These are phyloP conservation scores for Melaleuca alternifolia DNA, from an alignment of 345 rosid species.

Conservation along the genomic window DNA sequence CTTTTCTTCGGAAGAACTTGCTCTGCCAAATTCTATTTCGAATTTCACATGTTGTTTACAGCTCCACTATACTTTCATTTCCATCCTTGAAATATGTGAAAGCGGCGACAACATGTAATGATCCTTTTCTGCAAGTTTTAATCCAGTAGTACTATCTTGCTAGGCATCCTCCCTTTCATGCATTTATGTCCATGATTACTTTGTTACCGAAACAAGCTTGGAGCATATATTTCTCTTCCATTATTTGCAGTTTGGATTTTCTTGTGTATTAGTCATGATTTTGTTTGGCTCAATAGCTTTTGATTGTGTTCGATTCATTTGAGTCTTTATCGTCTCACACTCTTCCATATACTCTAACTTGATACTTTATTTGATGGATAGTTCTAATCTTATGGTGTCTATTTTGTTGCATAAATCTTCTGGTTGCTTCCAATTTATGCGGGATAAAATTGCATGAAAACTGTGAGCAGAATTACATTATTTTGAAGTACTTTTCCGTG, in stretches of 20 bases:
- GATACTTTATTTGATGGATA: neutral
- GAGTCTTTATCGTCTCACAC: neutral
- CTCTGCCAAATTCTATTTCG: neutral
- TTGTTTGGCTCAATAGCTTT: neutral
- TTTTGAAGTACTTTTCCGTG: neutral
- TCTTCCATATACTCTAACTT: neutral
- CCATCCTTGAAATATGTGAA: neutral
- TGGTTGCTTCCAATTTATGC: neutral
- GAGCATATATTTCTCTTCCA: neutral
- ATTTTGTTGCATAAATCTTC: neutral
- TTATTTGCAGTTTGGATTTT: neutral
- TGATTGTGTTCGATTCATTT: neutral
- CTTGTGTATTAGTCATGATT: neutral
- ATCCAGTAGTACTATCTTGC: neutral
- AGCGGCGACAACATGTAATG: neutral
- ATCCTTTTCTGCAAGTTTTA: neutral
- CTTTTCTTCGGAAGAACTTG: neutral
- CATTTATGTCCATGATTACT: neutral
- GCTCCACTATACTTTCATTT: neutral
- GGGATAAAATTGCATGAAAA: neutral
- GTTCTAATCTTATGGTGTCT: neutral
- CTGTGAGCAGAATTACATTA: neutral
- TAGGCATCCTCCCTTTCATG: neutral
- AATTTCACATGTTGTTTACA: neutral
- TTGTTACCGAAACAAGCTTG: neutral